Evolutionary conservation across 441 rosid genomes (phyloP).

Genomic region (Syzygium malaccense): DNA sequence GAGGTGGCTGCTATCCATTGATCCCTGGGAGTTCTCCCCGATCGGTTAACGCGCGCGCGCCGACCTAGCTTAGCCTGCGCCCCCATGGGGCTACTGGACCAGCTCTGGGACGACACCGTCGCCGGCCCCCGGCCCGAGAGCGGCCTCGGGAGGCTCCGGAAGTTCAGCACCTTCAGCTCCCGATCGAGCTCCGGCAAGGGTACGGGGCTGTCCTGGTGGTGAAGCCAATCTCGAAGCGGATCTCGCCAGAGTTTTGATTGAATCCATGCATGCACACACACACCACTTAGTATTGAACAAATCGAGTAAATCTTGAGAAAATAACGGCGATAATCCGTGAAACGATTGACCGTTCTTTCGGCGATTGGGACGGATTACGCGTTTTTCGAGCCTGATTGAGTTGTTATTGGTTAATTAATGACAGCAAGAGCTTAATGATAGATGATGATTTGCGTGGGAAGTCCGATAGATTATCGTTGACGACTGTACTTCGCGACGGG

Average conservation of each 20-base stretch:
- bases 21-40: not conserved
- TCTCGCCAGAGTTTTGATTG: not conserved
- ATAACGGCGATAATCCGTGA: not conserved
- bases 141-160: slow-evolving; percentile 96
- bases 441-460: not conserved
- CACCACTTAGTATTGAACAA: not conserved
- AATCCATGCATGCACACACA: not conserved
- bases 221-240: not conserved
- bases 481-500: not conserved
- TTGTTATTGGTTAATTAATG: not conserved
- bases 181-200: slow-evolving; percentile 81
- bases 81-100: slow-evolving; percentile 75
- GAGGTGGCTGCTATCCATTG: not conserved
- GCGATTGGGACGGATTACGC: not conserved
- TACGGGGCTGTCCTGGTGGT: slow-evolving; percentile 18
- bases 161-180: slow-evolving; percentile 57
- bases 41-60: not conserved
- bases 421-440: not conserved
- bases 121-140: slow-evolving; percentile 88
- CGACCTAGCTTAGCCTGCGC: not conserved
- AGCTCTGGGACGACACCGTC: slow-evolving; percentile 96
- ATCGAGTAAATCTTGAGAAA: not conserved
- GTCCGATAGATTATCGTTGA: not conserved
- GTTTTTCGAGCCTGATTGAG: not conserved
- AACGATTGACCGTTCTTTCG: not conserved